A percentile compares a stretch with the other conserved stretches of the same genome.
Conservation (phyloP, 2,329 filamentous ascomycete species). For the Apiospora saccharicola region DNA sequence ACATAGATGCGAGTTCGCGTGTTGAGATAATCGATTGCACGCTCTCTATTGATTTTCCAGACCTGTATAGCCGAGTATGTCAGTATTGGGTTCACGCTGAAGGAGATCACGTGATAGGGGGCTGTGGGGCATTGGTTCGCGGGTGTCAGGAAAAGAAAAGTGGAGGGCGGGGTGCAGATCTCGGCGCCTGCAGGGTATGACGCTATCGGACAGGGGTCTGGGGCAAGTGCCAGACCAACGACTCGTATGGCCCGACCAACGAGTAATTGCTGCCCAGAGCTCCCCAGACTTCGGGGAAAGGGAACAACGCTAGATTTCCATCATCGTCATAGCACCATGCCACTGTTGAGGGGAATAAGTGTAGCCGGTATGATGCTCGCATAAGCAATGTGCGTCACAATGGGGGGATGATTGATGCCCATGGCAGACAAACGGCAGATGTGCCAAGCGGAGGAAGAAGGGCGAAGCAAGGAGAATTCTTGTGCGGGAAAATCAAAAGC, state of each 20-base stretch:
- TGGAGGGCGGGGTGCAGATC: constrained; percentile 25
- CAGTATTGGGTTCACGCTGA: constrained; percentile 6
- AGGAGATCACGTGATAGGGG: not conserved
- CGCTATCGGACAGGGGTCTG: constrained; percentile 18
- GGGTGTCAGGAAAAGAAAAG: not conserved
- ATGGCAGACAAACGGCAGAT: not conserved
- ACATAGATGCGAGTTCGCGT: constrained; percentile 99
- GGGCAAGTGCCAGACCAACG: not conserved
- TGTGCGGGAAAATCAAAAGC: not conserved
- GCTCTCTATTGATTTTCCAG: constrained; percentile 99
- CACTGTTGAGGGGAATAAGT: not conserved
- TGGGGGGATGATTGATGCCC: not conserved
- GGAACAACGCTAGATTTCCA: not conserved
- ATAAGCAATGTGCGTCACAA: constrained; percentile 5
- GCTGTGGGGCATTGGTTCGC: constrained; percentile 6
- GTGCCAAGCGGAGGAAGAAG: not conserved
- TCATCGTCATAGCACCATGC: not conserved
- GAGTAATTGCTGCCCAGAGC: constrained; percentile 12
- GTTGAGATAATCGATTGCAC: constrained; percentile 98
- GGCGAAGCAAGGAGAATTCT: not conserved
- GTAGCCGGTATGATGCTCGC: not conserved
- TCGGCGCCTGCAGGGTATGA: constrained; percentile 14
- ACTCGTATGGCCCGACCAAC: not conserved
- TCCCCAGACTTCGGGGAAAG: not conserved
- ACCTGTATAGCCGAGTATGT: constrained; percentile 65